These are phyloP conservation scores for Colletotrichum orbiculare DNA, from an alignment of 2,329 filamentous ascomycete species.

Conservation along the genomic window DNA sequence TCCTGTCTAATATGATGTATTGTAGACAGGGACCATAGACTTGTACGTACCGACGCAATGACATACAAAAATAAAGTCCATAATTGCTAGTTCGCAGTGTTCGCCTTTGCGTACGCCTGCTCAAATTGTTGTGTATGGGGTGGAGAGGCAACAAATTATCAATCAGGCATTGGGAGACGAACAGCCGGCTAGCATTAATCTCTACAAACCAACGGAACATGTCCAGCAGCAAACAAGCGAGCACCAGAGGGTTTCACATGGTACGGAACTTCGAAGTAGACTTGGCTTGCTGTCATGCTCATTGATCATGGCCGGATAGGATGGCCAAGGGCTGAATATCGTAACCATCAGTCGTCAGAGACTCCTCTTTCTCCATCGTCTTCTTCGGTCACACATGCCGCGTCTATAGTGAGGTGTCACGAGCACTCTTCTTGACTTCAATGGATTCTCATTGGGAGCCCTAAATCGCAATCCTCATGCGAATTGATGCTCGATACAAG, in stretches of 20 bases:
- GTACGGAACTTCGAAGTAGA: background rate
- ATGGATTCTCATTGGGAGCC: constrained; percentile 51
- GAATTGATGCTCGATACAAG: constrained; percentile 60
- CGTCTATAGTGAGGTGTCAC: constrained; percentile 32
- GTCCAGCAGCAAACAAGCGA: background rate
- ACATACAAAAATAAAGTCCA: constrained; percentile 9
- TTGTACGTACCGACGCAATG: constrained; percentile 50
- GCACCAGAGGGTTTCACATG: background rate
- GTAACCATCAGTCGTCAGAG: constrained; percentile 33
- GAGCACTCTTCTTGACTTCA: constrained; percentile 36
- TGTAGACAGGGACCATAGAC: constrained; percentile 56
- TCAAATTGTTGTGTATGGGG: too few relatives aligned
- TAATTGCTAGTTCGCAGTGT: too few relatives aligned
- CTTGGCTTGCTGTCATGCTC: constrained; percentile 35
- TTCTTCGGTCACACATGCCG: constrained; percentile 31
- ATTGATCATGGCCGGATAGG: constrained; percentile 36
- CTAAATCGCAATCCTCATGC: constrained; percentile 53
- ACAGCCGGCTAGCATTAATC: too few relatives aligned
- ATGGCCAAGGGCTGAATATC: constrained; percentile 33
- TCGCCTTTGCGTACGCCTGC: too few relatives aligned
- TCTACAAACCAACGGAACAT: too few relatives aligned
- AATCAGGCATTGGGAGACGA: too few relatives aligned
- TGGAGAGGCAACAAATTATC: too few relatives aligned
- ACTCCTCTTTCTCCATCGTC: constrained; percentile 24
- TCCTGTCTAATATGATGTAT: constrained; percentile 52